Base-by-base conservation (phyloP, 2,329 filamentous ascomycete species). In the Claviceps capensis region DNA sequence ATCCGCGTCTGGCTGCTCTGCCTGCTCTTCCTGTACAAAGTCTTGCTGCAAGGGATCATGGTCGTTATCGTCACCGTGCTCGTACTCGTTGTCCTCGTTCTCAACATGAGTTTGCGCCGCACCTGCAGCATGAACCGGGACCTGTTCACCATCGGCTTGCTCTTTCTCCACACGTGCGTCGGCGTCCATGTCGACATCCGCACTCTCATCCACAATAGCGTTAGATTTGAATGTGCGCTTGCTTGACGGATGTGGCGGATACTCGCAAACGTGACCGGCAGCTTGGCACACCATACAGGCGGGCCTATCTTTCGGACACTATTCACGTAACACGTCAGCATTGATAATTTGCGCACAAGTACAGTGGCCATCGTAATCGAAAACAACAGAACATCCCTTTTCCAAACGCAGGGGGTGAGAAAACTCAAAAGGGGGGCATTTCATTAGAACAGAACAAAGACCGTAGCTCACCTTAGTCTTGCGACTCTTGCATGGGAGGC, bases 301-400 rank as follows among this genome's bases (percentile, higher is more conserved):
- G 4, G 72, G 72, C 41, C 61, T 65, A 43, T 67, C 65, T 47
- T 63, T 68, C 11, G 71, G 65, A 45, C 72, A 75, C 70, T 73
- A 22, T 14, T 11, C 45, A 47, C 14, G 5, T 37, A 17, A 26
- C 22, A 14, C 9, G 53, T 66, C 51, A 66, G 55, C 48, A 45
- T 34, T 34, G 41, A 19, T 26, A n/a, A 16, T 5, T 8, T 8
- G 19, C 14, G 30, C 34, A 36, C 43, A n/a, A 26, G n/a, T 16
- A 45, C 13, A 16, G 6, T 42, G n/a, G 14, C 16, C 13, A 16
- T 26, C 11, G 6, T 23, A 13, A 26, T 26, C 42, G 4, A 44
- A 13, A 44, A 30, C n/a, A 44, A 43, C 40, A 45, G 17, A 30
- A 30, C 4, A 26, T 0, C 30, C 30, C 3, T 11, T 11, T 34